Evolutionary conservation across 495 filamentous ascomycete species (phyloP).

Genomic region (Clavariopsis aquatica): DNA sequence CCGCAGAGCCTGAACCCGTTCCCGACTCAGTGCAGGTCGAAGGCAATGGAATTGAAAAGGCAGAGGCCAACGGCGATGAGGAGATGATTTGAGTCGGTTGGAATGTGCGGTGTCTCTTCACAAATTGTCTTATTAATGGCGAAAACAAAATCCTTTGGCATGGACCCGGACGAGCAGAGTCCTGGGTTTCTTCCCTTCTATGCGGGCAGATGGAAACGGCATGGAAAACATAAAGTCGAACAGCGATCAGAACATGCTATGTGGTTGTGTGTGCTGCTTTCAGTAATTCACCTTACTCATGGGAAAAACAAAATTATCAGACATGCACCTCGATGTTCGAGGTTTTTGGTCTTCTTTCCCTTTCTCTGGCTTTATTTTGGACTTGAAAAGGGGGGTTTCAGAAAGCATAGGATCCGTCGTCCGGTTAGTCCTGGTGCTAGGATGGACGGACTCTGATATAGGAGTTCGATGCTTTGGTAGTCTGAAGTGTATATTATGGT

Average conservation of each 20-base stretch:
- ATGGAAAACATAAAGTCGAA: no score
- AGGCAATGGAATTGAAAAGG: slow-evolving; percentile 5
- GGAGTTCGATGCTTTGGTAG: neutral
- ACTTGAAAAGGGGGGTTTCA: neutral
- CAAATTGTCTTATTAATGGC: neutral
- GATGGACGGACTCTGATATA: neutral
- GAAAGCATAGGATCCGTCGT: neutral
- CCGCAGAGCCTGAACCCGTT: slow-evolving; percentile 18
- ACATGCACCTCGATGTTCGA: neutral
- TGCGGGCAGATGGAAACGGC: no score
- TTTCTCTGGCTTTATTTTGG: neutral
- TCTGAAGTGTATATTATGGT: neutral
- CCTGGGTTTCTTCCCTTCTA: no score
- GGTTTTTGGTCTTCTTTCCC: neutral
- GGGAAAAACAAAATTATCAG: no score
- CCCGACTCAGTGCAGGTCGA: slow-evolving; percentile 3
- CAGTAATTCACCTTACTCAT: no score
- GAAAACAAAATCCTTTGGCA: neutral
- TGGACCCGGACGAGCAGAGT: no score
- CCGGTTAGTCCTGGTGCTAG: neutral
- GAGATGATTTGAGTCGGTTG: slow-evolving; percentile 20
- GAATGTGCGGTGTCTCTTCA: neutral
- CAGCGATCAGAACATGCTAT: no score
- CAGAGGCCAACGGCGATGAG: slow-evolving; percentile 4
- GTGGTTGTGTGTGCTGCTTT: no score